Percentiles rank a stretch among this genome's conserved stretches.
These are phyloP conservation scores for Lentinus tigrinus DNA, from an alignment of 768 basidiomycete species.

Conservation along the genomic window DNA sequence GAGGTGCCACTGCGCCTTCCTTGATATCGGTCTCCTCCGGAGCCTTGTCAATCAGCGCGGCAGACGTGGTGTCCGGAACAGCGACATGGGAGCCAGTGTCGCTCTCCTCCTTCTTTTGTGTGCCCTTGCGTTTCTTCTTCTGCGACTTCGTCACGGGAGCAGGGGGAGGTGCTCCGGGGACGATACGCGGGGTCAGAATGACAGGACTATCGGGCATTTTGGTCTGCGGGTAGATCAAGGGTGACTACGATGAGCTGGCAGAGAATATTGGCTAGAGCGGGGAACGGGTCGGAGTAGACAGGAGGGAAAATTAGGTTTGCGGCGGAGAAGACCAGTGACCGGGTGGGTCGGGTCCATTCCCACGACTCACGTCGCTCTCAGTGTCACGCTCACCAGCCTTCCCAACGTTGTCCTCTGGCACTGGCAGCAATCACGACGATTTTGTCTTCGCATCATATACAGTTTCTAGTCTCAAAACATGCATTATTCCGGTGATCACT, in stretches of 20 bases:
- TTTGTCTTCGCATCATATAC: too few species aligned
- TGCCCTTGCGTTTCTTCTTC: slow-evolving; percentile 67
- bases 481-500: too few species aligned
- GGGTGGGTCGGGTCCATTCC: slow-evolving; percentile 13
- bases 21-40: slow-evolving; percentile 47
- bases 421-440: not conserved
- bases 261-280: not conserved
- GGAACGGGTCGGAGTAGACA: slow-evolving; percentile 2
- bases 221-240: not conserved
- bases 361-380: slow-evolving; percentile 14
- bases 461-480: too few species aligned
- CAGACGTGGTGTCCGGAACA: slow-evolving; percentile 45
- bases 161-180: slow-evolving; percentile 78
- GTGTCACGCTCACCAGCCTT: not conserved
- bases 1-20: slow-evolving; percentile 46
- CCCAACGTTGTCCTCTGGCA: not conserved
- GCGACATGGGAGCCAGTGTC: slow-evolving; percentile 47
- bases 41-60: slow-evolving; percentile 48
- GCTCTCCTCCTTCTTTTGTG: slow-evolving; percentile 37
- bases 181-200: slow-evolving; percentile 44
- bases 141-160: slow-evolving; percentile 53
- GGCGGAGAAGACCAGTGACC: not conserved
- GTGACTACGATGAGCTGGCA: not conserved
- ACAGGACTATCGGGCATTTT: slow-evolving; percentile 35
- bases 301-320: not conserved